Base-by-base conservation (phyloP, 2,329 filamentous ascomycete species). In the Penicillium polonicum region DNA sequence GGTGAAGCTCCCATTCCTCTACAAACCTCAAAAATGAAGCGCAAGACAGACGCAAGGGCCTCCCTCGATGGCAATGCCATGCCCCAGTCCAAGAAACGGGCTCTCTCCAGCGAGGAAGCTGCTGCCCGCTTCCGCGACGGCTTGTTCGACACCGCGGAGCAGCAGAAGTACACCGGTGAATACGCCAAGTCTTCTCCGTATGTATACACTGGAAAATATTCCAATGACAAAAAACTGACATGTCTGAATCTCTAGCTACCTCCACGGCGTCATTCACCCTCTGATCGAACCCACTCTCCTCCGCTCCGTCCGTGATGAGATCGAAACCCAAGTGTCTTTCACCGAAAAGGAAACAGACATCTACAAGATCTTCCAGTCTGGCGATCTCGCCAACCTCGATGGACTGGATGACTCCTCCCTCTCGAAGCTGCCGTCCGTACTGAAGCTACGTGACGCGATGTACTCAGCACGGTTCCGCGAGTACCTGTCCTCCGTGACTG, bases 341-440 rank as follows among this genome's bases (percentile, higher is more conserved):
- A 97, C 94, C 13, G 92, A 92, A 68, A 99, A 99, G 76, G 94
- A 99, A 77, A 99, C 94, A 48, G 94, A 99, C 75, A 99, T 99
- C 68, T 99, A 99, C 84, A 96, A 95, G 78, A 97, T 99, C 72
- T 92, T 97, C 82, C 94, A 99, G 80, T 97, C 93, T 5, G 94
- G 94, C 64, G 94, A 99, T 74, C 84, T 99, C 35, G 94, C 94
- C 46, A 99, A 99, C 77, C 86, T 99, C 58, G 93, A 97, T 76
- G 94, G 94, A 25, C 85, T 99, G 43, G 91, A 96, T 61, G 88
- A 95, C 72, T 87, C 88, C 8, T 92, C 92, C 7, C 83, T 97
- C 54, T 84, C 88, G 60, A 92, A 91, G 72, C 81, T 99, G 15
- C 94, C 94, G 0, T 96, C 91, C 13, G 82, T 99, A n/a, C 85